A percentile compares a stretch with the other conserved stretches of the same genome.
phyloP scores from a whole-genome alignment of 2,329 filamentous ascomycete genomes.

The Alternaria brassicicola region DNA sequence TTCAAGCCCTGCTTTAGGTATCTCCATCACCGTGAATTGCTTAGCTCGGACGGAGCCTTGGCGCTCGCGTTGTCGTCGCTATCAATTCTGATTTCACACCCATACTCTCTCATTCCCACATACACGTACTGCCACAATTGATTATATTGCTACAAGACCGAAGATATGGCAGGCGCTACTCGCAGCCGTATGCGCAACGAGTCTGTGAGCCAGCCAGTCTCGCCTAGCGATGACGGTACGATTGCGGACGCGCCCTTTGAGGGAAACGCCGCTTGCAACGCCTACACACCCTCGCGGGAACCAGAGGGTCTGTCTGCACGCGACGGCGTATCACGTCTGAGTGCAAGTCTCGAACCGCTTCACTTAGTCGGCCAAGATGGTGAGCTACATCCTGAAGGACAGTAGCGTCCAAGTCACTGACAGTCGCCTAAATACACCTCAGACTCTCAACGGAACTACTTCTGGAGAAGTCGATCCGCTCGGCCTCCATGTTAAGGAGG shows the following conservation, averaged over 20 bases:
- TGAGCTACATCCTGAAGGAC: not conserved
- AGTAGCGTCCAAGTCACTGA: not conserved
- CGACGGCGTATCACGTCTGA: conserved; percentile 13
- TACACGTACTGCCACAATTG: not conserved
- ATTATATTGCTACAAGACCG: not conserved
- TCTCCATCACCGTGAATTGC: not conserved
- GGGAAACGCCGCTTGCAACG: not conserved
- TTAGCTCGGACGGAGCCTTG: conserved; percentile 1
- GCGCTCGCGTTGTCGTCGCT: not conserved
- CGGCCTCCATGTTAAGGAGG: conserved; percentile 66
- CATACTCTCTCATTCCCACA: not conserved
- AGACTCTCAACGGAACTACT: not conserved
- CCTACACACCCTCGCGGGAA: not conserved
- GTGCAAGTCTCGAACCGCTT: conserved; percentile 13
- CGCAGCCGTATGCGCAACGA: not conserved
- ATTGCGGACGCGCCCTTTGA: not conserved
- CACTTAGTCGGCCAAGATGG: conserved; percentile 5
- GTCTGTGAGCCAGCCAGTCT: accelerated
- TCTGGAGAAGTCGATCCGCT: conserved; percentile 50
- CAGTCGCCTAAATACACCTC: not conserved
- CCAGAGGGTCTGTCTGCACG: not conserved
- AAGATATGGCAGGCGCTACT: conserved; percentile 13
- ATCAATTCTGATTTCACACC: not conserved
- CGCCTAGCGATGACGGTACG: conserved; percentile 4
- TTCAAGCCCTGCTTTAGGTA: not conserved